Evolutionary conservation across 768 basidiomycete species (phyloP), one percentile per base, ranked within the genome.

Genomic region (Mycena rosella): DNA sequence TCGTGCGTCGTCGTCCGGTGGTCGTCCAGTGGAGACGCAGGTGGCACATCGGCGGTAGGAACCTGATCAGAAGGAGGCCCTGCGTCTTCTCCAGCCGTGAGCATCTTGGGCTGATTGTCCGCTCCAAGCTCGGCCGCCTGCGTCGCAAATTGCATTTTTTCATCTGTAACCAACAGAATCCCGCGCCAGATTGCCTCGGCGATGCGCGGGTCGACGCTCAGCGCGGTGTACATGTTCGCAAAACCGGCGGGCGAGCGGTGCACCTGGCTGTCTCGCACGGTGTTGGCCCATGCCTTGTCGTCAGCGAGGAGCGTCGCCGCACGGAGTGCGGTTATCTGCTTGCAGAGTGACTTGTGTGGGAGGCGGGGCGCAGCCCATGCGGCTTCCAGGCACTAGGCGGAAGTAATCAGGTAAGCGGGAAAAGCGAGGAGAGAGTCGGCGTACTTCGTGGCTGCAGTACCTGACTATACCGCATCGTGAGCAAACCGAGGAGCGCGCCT

Each of bases 341-440:
- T 49, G 47, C 58, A 60, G 17, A 60, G 47, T 5, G 32, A 5
- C 32, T 38, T 49, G 20, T 60, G 60, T 2, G 60, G 36, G 24
- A 38, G 48, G 34, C 9, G 14, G 0, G 60, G 26, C 18, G 26
- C 48, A n/a, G 26, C 26, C 49, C 49, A 52, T 24, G 60, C 48
- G 3, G 34, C 59, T 3, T 45, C 26, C 17, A 60, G 48, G 20
- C 47, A 60, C 59, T 60, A n/a, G n/a, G n/a, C n/a, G 34, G 0
- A 20, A 17, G 18, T 32, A n/a, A 26, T 52, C 3, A 30, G 20
- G 27, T 24, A 30, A 24, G 13, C 20, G 29, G 29, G n/a, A 26
- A 18, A 30, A 4, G 49, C 3, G 13, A 14, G 27, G 29, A 24
- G 27, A 30, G 29, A 3, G 11, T 5, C 3, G 14, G n/a, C 49